A percentile compares a stretch with the other conserved stretches of the same genome.
phyloP scores from a whole-genome alignment of 1,139 yeast species.

The Hyphopichia wangnamkhiaoensis region DNA sequence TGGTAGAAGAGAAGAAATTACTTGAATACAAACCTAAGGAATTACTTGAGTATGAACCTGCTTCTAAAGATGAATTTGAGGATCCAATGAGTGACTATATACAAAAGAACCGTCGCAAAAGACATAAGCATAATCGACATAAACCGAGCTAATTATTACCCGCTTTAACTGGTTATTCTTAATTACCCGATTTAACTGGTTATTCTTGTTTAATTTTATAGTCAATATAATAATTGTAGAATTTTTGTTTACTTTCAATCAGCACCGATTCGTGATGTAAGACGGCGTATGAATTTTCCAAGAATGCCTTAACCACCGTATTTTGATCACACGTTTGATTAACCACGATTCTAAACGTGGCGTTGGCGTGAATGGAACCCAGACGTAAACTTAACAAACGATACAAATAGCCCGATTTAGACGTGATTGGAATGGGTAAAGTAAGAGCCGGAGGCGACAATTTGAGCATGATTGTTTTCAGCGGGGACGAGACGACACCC shows the following conservation, averaged over 20 bases:
- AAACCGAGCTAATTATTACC: not conserved
- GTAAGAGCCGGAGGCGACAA: slow-evolving; percentile 36
- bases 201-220: slow-evolving; percentile 14
- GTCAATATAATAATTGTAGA: slow-evolving; percentile 34
- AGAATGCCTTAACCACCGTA: not conserved
- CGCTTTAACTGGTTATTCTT: too few relatives aligned
- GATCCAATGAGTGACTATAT: slow-evolving; percentile 13
- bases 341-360: not conserved
- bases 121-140: slow-evolving; percentile 6
- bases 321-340: not conserved
- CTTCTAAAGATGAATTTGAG: slow-evolving; percentile 12
- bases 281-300: not conserved
- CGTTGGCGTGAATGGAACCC: not conserved
- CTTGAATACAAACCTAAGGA: slow-evolving; percentile 9
- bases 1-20: slow-evolving; percentile 9
- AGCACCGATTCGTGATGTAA: slow-evolving; percentile 13
- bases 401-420: slow-evolving; percentile 22
- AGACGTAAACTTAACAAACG: slow-evolving; percentile 17
- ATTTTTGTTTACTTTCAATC: slow-evolving; percentile 29
- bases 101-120: slow-evolving; percentile 3
- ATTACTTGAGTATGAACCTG: too few relatives aligned
- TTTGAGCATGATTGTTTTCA: slow-evolving; percentile 23
- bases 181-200: too few relatives aligned
- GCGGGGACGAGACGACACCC: not conserved
- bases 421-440: slow-evolving; percentile 32